Conservation (phyloP, 495 filamentous ascomycete genomes). For the Xylaria intraflava region DNA sequence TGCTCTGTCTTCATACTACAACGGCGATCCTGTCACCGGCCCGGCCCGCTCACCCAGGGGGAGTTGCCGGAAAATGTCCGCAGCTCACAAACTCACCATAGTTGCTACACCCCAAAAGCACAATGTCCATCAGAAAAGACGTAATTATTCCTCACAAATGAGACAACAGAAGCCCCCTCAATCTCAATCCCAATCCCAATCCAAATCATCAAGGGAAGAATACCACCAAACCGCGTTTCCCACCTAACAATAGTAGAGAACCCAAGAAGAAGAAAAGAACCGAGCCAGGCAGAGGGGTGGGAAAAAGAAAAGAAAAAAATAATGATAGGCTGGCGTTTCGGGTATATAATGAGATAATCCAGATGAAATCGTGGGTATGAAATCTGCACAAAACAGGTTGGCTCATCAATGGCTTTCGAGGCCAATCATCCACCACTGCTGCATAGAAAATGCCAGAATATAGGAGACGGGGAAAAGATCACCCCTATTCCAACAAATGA, state of each 20-base stretch:
- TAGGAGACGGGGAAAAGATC: neutral
- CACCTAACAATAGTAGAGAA: no score
- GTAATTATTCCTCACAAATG: neutral
- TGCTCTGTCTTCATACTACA: no score
- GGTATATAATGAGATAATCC: neutral
- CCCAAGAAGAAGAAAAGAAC: neutral
- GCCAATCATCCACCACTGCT: neutral
- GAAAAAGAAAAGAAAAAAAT: neutral
- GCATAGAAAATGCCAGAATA: neutral
- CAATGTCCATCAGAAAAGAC: no score
- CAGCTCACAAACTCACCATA: neutral
- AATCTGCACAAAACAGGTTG: neutral
- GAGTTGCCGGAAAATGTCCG: no score
- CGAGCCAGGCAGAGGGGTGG: neutral
- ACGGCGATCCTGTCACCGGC: no score
- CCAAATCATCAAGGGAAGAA: no score
- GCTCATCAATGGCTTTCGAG: neutral
- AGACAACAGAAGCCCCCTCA: neutral
- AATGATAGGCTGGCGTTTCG: neutral
- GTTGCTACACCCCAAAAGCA: no score
- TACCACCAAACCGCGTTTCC: no score
- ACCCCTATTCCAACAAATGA: neutral
- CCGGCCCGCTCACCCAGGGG: no score
- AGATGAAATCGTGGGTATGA: neutral
- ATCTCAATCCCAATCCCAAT: neutral